A percentile compares a stretch with the other conserved stretches of the same genome.
phyloP scores from a whole-genome alignment of 768 basidiomycete genomes.

The Trametes cubensis region DNA sequence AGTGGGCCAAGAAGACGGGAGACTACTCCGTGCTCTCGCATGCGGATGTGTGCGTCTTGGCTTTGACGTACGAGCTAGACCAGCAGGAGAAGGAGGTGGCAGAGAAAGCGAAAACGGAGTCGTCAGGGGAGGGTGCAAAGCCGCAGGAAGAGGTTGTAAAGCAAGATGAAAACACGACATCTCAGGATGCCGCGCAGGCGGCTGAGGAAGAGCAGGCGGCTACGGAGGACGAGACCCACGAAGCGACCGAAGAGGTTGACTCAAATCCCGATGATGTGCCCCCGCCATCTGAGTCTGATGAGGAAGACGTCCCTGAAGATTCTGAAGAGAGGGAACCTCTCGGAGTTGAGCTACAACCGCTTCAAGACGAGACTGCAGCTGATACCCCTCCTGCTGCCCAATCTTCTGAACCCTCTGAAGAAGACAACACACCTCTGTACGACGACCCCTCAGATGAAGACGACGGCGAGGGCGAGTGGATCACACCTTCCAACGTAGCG shows the following conservation, averaged over 20 bases:
- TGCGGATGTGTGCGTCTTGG: slow-evolving; percentile 88
- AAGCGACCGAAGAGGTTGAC: slow-evolving; percentile 20
- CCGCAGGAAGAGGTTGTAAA: background rate
- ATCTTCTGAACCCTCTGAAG: slow-evolving; percentile 6
- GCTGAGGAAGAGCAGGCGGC: slow-evolving; percentile 1
- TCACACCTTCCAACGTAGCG: slow-evolving; percentile 86
- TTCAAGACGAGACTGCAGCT: slow-evolving; percentile 29
- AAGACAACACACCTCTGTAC: slow-evolving; percentile 46
- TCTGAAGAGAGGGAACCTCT: slow-evolving; percentile 40
- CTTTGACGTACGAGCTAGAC: slow-evolving; percentile 81
- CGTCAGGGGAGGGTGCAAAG: background rate
- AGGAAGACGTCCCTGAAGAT: slow-evolving; percentile 13
- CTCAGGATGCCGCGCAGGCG: slow-evolving; percentile 8
- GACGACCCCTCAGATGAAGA: slow-evolving; percentile 80
- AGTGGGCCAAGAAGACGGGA: slow-evolving; percentile 93
- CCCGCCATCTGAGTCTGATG: slow-evolving; percentile 2
- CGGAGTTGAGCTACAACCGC: slow-evolving; percentile 48
- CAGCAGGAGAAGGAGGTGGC: slow-evolving; percentile 46
- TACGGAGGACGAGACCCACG: slow-evolving; percentile 17
- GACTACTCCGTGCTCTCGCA: slow-evolving; percentile 92
- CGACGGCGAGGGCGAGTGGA: slow-evolving; percentile 94
- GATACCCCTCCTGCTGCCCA: background rate
- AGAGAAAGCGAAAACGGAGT: slow-evolving; percentile 27
- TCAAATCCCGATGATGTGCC: slow-evolving; percentile 25
- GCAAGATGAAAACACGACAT: background rate